Percentiles rank a stretch among this genome's conserved stretches.
phyloP scores from a whole-genome alignment of 257 asterid species.

The Solanum boliviense region DNA sequence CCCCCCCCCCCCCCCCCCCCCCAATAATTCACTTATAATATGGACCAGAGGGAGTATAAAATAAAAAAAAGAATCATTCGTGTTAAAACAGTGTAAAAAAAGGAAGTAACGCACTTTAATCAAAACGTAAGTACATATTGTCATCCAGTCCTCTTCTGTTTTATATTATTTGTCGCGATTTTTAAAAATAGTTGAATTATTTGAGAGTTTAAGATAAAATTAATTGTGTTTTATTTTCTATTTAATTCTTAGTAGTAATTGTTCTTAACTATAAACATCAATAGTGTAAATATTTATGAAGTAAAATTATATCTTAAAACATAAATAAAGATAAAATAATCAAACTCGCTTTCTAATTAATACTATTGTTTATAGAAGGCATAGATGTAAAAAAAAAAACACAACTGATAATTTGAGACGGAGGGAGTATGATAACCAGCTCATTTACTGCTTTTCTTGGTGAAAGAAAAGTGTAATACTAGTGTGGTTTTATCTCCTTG shows the following conservation, averaged over 20 bases:
- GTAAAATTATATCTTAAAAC: neutral
- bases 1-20: fast-evolving
- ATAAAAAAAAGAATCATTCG: too few species aligned
- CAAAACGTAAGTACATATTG: neutral
- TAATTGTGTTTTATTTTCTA: neutral
- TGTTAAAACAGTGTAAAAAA: neutral
- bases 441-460: neutral
- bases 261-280: neutral
- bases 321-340: neutral
- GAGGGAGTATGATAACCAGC: fast-evolving
- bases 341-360: too few species aligned
- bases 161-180: neutral
- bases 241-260: neutral
- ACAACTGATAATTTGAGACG: fast-evolving
- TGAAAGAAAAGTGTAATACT: neutral
- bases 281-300: neutral
- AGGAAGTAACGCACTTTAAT: neutral
- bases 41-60: too few species aligned
- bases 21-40: too few species aligned
- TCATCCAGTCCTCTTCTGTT: neutral
- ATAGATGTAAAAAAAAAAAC: too few species aligned
- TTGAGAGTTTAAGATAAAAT: neutral
- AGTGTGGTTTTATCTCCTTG: neutral
- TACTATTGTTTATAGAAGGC: too few species aligned
- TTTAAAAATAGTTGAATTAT: neutral